Evolutionary conservation across 495 filamentous ascomycete species (phyloP).

Genomic region (Hypoxylon intermedium): DNA sequence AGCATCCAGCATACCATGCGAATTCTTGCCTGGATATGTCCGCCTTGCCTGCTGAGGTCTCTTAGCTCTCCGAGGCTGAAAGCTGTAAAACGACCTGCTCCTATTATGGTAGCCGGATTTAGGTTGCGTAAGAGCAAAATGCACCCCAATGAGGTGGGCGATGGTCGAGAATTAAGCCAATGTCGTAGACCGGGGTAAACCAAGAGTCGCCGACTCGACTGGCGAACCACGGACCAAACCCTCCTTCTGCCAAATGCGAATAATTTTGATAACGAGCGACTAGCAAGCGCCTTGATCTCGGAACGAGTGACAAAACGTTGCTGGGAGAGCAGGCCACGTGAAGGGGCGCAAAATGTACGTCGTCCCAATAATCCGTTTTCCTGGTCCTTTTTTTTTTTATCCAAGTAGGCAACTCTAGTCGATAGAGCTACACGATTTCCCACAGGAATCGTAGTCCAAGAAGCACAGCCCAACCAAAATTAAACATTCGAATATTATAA

Average conservation of each 20-base stretch:
- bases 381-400: slow-evolving; percentile 8
- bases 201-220: background rate
- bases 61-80: background rate
- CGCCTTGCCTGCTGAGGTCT: background rate
- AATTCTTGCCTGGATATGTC: background rate
- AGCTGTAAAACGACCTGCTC: background rate
- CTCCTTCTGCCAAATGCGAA: slow-evolving; percentile 18
- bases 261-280: slow-evolving; percentile 43
- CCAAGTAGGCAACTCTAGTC: slow-evolving; percentile 27
- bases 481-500: slow-evolving; percentile 46
- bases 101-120: background rate
- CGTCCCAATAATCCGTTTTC: slow-evolving; percentile 9
- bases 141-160: background rate
- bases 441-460: slow-evolving; percentile 16
- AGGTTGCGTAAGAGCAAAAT: background rate
- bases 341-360: slow-evolving; percentile 12
- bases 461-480: slow-evolving; percentile 39
- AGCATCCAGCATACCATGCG: too few species aligned
- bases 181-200: slow-evolving; percentile 1
- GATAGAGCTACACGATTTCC: slow-evolving; percentile 22
- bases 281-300: slow-evolving; percentile 29
- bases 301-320: slow-evolving; percentile 28
- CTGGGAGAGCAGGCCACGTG: slow-evolving; percentile 24
- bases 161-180: background rate
- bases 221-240: slow-evolving; percentile 4